Percentiles rank a stretch among this genome's conserved stretches.
These are phyloP conservation scores for Rubus parviflorus DNA, from an alignment of 306 rosid species.

Conservation along the genomic window DNA sequence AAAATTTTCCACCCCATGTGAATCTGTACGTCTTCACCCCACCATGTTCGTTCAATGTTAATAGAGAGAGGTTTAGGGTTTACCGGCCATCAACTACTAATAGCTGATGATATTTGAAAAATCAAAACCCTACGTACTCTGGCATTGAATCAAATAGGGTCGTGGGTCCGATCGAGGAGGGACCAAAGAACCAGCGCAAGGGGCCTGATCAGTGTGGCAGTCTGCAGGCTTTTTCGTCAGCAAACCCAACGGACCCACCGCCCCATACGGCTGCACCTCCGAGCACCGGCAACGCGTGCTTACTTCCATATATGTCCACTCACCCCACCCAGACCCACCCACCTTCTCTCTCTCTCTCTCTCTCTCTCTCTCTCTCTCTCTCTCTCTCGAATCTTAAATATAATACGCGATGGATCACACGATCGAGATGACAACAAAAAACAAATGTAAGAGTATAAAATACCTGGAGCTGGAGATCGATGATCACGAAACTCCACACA, in stretches of 20 bases:
- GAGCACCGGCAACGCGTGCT: conserved; percentile 95
- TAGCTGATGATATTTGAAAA: not conserved
- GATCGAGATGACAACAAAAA: not conserved
- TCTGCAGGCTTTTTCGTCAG: conserved; percentile 44
- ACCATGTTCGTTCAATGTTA: not conserved
- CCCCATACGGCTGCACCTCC: conserved; percentile 77
- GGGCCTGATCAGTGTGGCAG: not conserved
- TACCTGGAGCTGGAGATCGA: conserved; percentile 12
- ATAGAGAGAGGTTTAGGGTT: not conserved
- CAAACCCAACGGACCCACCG: conserved; percentile 80
- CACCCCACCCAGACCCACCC: not conserved
- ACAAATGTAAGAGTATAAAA: not conserved
- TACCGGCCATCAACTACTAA: not conserved
- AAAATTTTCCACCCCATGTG: too few relatives aligned
- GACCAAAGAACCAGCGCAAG: conserved; percentile 42
- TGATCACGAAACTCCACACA: conserved; percentile 20
- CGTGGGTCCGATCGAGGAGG: conserved; percentile 33
- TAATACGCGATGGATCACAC: conserved; percentile 13
- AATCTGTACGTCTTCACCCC: too few relatives aligned
- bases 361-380: conserved; percentile 7
- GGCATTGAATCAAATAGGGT: not conserved
- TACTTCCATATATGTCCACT: conserved; percentile 25
- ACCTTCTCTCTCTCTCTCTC: conserved; percentile 12
- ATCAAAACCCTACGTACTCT: not conserved
- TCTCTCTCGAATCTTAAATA: not conserved